A percentile compares a stretch with the other conserved stretches of the same genome.
phyloP scores from a whole-genome alignment of 1,284 basidiomycete species.

The Cutaneotrichosporon sp. region DNA sequence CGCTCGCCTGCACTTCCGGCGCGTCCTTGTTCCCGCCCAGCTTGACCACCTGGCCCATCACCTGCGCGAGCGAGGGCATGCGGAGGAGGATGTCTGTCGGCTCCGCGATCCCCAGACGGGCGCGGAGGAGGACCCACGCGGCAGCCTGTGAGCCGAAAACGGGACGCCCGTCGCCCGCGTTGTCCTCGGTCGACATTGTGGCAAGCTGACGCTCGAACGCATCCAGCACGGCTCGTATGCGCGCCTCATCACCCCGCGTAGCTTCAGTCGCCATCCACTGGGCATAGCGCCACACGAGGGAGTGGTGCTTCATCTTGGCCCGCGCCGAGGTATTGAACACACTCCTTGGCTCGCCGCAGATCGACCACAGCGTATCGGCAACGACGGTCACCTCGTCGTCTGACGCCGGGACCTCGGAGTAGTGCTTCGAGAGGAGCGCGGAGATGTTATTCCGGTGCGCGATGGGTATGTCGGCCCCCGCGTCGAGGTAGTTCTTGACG shows the following conservation, averaged over 20 bases:
- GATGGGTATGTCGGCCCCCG: background rate
- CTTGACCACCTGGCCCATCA: slow-evolving; percentile 1
- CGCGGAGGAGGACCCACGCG: slow-evolving; percentile 21
- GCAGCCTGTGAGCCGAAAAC: slow-evolving; percentile 13
- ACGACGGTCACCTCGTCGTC: slow-evolving; percentile 8
- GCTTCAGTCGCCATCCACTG: slow-evolving; percentile 20
- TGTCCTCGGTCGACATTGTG: background rate
- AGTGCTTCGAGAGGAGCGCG: slow-evolving; percentile 10
- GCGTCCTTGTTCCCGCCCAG: slow-evolving; percentile 1
- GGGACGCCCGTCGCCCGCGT: slow-evolving; percentile 3
- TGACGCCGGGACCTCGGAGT: slow-evolving; percentile 9
- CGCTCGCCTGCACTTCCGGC: background rate
- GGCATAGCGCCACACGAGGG: slow-evolving; percentile 14
- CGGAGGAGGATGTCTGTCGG: slow-evolving; percentile 3
- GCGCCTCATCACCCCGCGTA: background rate
- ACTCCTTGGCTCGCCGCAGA: slow-evolving; percentile 12
- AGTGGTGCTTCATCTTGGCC: slow-evolving; percentile 2
- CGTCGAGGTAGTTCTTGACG: slow-evolving; percentile 2
- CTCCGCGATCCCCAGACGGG: slow-evolving; percentile 7
- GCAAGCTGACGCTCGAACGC: slow-evolving; percentile 19
- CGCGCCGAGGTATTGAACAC: slow-evolving; percentile 2
- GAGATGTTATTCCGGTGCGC: slow-evolving; percentile 12
- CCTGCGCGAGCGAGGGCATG: background rate
- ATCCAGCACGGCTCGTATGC: slow-evolving; percentile 10
- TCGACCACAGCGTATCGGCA: slow-evolving; percentile 14